These are phyloP conservation scores for Cordyceps javanica DNA, from an alignment of 2,329 filamentous ascomycete genomes.

Conservation along the genomic window DNA sequence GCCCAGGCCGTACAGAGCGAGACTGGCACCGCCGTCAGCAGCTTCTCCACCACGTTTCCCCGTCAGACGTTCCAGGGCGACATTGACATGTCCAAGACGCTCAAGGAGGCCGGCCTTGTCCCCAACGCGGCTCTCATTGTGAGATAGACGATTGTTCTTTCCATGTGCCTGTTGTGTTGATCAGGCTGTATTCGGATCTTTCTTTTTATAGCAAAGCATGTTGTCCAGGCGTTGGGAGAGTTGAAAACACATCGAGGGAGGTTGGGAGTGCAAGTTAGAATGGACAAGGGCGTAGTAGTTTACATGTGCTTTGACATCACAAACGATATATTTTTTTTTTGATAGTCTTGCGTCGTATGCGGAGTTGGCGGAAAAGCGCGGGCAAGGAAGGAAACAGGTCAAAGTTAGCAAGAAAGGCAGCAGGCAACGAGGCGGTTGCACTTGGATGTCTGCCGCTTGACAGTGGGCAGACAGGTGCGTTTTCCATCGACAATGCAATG, in stretches of 20 bases:
- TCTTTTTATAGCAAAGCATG: neutral
- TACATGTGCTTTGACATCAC: too few relatives aligned
- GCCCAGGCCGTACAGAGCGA: constrained; percentile 69
- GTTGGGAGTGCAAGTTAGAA: too few relatives aligned
- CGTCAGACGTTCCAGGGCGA: constrained; percentile 67
- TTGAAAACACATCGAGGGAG: too few relatives aligned
- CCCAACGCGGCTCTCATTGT: constrained; percentile 88
- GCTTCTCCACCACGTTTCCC: constrained; percentile 82
- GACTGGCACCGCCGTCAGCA: constrained; percentile 61
- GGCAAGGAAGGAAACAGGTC: too few relatives aligned
- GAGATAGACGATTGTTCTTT: constrained; percentile 41
- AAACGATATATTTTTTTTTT: too few relatives aligned
- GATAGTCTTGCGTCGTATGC: too few relatives aligned
- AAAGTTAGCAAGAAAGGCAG: too few relatives aligned
- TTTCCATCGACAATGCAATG: too few relatives aligned
- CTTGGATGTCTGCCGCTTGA: too few relatives aligned
- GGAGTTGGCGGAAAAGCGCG: too few relatives aligned
- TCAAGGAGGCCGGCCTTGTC: constrained; percentile 86
- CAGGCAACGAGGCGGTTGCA: too few relatives aligned
- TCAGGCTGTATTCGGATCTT: neutral
- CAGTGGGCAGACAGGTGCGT: too few relatives aligned
- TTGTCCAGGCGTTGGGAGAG: neutral
- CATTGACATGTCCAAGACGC: constrained; percentile 76
- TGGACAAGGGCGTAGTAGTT: neutral
- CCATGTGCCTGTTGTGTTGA: neutral